Evolutionary conservation across 495 filamentous ascomycete genomes (phyloP), one percentile per base, ranked within the genome.

Genomic region (Aspergillus diversus): DNA sequence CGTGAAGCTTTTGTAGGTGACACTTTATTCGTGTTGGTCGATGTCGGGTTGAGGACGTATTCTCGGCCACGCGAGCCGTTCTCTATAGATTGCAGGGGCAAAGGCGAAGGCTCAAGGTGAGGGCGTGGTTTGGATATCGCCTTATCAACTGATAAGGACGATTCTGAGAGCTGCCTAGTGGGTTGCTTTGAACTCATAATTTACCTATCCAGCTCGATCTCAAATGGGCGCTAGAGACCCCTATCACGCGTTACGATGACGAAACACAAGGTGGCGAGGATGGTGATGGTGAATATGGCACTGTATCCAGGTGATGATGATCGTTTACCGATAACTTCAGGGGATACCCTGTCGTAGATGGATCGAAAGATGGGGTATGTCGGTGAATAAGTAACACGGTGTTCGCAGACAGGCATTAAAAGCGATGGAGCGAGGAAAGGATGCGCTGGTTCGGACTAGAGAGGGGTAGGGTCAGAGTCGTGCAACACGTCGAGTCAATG

Each of bases 111-210:
- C 69, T 78, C 71, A 50, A 81, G 71, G 60, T 65, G 70, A 66
- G 71, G 70, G 61, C 68, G 73, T 64, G 69, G 83, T 80, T 67
- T 84, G 81, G 65, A 81, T 80, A 70, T 81, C 63, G 69, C 65
- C 53, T 83, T 78, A 63, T 79, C 79, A 63, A 80, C 77, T 69
- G 80, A 78, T 55, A 78, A 79, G 68, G 80, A 76, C 55, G 84
- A 77, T 71, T 90, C 89, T 65, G 87, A 79, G 73, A 83, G 89
- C 76, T 65, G 83, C 77, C 68, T 84, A 66, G 77, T 72, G 56
- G 82, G 80, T 82, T 85, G 88, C 83, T 91, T 86, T 79, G 87
- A 79, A 69, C 82, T 81, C 87, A 90, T 90, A 62, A 47, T 74
- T 27, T 56, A 49, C 57, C 16, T 58, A 46, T 21, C 48, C 43